Percentiles rank a stretch among this genome's conserved stretches.
Evolutionary conservation across 1,284 basidiomycete genomes (phyloP).

Genomic region (Cutaneotrichosporon sp.): DNA sequence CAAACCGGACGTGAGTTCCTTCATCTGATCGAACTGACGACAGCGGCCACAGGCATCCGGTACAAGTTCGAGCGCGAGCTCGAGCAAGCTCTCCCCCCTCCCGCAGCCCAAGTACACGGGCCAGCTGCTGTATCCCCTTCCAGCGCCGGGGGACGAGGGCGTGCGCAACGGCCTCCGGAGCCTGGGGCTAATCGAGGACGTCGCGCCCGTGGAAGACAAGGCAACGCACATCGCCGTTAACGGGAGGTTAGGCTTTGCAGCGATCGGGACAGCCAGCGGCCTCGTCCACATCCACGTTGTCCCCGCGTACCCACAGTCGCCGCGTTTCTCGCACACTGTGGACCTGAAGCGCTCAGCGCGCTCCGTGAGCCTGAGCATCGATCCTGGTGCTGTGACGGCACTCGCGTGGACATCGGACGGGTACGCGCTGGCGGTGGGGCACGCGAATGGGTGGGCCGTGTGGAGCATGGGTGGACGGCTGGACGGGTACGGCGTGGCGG

Average conservation of each 20-base stretch:
- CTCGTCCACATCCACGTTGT: constrained; percentile 60
- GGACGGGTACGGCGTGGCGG: constrained; percentile 62
- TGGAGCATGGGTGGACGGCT: constrained; percentile 90
- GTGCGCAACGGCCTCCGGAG: constrained; percentile 13
- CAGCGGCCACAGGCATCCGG: background rate
- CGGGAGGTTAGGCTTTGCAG: constrained; percentile 77
- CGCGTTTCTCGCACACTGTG: constrained; percentile 35
- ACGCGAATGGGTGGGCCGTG: constrained; percentile 84
- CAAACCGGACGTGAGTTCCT: background rate
- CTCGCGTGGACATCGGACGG: constrained; percentile 95
- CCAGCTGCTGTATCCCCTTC: constrained; percentile 14
- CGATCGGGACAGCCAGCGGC: constrained; percentile 71
- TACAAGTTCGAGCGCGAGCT: background rate
- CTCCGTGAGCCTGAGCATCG: constrained; percentile 45
- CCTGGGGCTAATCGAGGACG: constrained; percentile 6
- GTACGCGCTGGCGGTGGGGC: constrained; percentile 94
- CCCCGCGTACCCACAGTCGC: constrained; percentile 30
- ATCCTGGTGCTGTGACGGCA: constrained; percentile 69
- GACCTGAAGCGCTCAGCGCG: constrained; percentile 40
- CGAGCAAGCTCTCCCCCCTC: background rate
- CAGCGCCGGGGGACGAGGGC: constrained; percentile 7
- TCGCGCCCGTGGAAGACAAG: constrained; percentile 56
- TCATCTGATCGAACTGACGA: background rate
- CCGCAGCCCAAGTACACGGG: constrained; percentile 6
- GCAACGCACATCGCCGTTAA: constrained; percentile 70